Evolutionary conservation across 306 rosid genomes (phyloP), one percentile per base, ranked within the genome.

Genomic region (Lablab purpureus): DNA sequence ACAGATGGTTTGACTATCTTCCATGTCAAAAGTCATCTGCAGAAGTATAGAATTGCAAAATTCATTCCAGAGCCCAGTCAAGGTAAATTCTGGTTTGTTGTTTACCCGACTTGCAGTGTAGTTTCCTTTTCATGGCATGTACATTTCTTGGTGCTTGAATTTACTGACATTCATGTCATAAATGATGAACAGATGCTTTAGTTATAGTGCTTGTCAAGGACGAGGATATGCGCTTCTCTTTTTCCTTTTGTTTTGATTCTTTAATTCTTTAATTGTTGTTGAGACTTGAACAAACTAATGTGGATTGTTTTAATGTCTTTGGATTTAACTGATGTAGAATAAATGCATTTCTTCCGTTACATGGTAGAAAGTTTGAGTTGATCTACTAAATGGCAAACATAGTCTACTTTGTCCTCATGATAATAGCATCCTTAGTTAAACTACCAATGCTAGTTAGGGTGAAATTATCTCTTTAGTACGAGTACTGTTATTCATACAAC

Each of bases 11-110:
- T 95, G 78, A 95, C 99, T 43, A 95, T 93, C 70, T 91, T 85
- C 74, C 99, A 95, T 82, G 85, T 95, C n/a, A 95, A 95, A 87
- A 95, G 99, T 76, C 98, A 95, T 90, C 86, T 95, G 87, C 85
- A 94, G 91, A 94, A 94, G 85, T 94, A 94, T 66, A 94, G 99
- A 85, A 89, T 84, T 52, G 97, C 97, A 47, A 94, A 89, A 55
- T 92, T 84, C 88, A 82, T 92, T 83, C 97, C 97, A 21, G 93
- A 88, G 23, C 30, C 92, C 45, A 17, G 72, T 56, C 93, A 85
- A 82, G 93, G 97, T 94, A 83, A 76, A 80, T 77, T 52, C 12
- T 23, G 17, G n/a, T 56, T 4, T 5, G 23, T 69, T 10, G 1
- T 18, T 25, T 60, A 19, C 18, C 62, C 7, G 28, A 22, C 15